Base-by-base conservation (phyloP, 139 green algal species). In the Trebouxia sp. region DNA sequence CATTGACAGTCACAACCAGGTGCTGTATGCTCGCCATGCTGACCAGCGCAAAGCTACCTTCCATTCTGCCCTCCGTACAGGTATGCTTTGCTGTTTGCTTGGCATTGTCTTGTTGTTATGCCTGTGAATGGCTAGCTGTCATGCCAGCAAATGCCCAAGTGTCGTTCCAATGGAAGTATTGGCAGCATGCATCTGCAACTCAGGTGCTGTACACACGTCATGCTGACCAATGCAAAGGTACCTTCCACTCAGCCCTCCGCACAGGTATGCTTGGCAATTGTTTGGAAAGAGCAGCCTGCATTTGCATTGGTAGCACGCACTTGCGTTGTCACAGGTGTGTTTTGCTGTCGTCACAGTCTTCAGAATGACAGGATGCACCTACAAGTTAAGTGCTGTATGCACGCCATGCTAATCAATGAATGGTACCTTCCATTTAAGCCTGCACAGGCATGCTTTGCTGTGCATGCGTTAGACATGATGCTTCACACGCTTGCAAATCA, bases 1-100 rank as follows among this genome's bases (percentile, higher is more conserved):
- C 78, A 98, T 98, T 38, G 95, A 98, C 88, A 90, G 87, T 43
- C 88, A 95, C 45, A 85, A 75, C 48, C 91, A 95, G 83, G 93
- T 94, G 66, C 84, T 98, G 69, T 92, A 93, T 62, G 88, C 91
- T 2, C 78, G 85, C 17, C 89, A 91, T 42, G 75, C 89, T 1
- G 90, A 98, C 86, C 77, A 89, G 30, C 90, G 95, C n/a, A 81
- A 82, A 38, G 75, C 82, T 56, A 96, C 93, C 5, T 98, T 94
- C 76, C 47, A 87, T 35, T 24, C 53, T 26, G 92, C 87, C 1
- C 80, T 94, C 35, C 37, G 74, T 42, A 41, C 81, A 83, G 81
- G 88, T 92, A 45, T 0, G 75, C 9, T n/a, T 30, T 47, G 8
- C 51, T 24, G 24, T 15, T 5, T 38, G 11, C 26, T 24, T 39